Evolutionary conservation across 208 protist species (phyloP).

Genomic region (Perkinsela sp.): DNA sequence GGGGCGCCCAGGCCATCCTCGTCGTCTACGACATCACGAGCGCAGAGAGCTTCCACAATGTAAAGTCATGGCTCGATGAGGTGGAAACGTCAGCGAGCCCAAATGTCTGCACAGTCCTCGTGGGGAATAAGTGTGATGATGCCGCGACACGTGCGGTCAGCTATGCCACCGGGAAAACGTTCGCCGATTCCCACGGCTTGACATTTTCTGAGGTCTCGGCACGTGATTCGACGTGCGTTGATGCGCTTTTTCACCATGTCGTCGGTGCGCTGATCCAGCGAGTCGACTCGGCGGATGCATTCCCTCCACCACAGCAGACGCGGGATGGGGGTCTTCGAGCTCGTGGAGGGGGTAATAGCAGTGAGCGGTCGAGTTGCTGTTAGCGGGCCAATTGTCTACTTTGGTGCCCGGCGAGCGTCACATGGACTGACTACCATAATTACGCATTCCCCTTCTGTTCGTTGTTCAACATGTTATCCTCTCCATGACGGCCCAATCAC

Average conservation of each 20-base stretch:
- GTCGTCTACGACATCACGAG: conserved; percentile 86
- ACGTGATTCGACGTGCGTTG: conserved; percentile 23
- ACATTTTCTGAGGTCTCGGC: conserved; percentile 35
- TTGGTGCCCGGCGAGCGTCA: too few relatives aligned
- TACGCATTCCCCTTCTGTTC: too few relatives aligned
- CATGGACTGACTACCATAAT: too few relatives aligned
- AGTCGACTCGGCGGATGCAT: too few relatives aligned
- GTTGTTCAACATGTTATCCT: too few relatives aligned
- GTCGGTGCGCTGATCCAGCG: too few relatives aligned
- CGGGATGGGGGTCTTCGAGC: too few relatives aligned
- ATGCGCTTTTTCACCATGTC: conserved; percentile 69
- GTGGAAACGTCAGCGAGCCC: conserved; percentile 48
- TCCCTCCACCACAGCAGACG: too few relatives aligned
- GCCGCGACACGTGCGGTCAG: conserved; percentile 21
- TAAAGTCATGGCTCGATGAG: conserved; percentile 82
- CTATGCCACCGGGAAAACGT: conserved; percentile 15
- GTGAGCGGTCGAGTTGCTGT: too few relatives aligned
- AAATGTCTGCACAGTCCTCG: conserved; percentile 64
- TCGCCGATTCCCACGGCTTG: conserved; percentile 15
- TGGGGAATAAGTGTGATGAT: conserved; percentile 80
- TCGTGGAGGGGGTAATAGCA: too few relatives aligned
- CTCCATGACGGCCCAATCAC: too few relatives aligned
- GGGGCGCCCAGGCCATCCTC: conserved; percentile 51
- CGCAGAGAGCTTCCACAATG: conserved; percentile 64
- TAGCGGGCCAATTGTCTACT: too few relatives aligned